Conservation (phyloP, 73 alveolate genomes). For the Symbiodinium natans region DNA sequence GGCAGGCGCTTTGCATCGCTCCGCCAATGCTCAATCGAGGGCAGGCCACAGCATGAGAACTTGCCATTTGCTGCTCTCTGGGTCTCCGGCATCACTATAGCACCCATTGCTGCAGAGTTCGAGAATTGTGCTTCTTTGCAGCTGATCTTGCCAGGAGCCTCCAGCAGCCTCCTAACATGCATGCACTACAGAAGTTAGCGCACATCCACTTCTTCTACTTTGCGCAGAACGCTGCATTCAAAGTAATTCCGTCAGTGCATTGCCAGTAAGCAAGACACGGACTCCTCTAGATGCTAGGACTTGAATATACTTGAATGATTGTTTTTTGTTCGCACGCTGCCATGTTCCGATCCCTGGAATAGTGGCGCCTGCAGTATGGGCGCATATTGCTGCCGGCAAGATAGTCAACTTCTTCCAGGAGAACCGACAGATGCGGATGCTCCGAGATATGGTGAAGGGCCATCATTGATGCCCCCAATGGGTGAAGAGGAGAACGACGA, state of each 20-base stretch:
- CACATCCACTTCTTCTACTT: too few relatives aligned
- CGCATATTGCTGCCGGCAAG: conserved; percentile 69
- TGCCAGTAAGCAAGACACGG: too few relatives aligned
- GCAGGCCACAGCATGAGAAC: conserved; percentile 21
- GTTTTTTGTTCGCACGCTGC: not conserved
- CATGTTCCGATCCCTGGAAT: not conserved
- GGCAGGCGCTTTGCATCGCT: conserved; percentile 94
- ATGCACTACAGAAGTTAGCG: too few relatives aligned
- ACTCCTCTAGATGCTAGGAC: too few relatives aligned
- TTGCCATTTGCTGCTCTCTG: too few relatives aligned
- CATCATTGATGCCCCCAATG: conserved; percentile 31
- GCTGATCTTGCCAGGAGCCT: too few relatives aligned
- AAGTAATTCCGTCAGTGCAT: too few relatives aligned
- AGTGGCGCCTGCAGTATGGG: not conserved
- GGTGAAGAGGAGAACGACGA: conserved; percentile 19
- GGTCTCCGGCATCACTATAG: too few relatives aligned
- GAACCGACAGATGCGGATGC: conserved; percentile 23
- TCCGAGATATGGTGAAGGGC: conserved; percentile 44
- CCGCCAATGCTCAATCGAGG: conserved; percentile 83
- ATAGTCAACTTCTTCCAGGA: conserved; percentile 26
- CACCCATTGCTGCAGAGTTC: too few relatives aligned
- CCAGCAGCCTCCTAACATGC: too few relatives aligned
- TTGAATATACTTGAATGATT: not conserved
- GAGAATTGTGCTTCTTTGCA: too few relatives aligned
- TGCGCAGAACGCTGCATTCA: too few relatives aligned